phyloP scores from a whole-genome alignment of 192 early-diverging fungal species.

The Kickxella alabastrina region DNA sequence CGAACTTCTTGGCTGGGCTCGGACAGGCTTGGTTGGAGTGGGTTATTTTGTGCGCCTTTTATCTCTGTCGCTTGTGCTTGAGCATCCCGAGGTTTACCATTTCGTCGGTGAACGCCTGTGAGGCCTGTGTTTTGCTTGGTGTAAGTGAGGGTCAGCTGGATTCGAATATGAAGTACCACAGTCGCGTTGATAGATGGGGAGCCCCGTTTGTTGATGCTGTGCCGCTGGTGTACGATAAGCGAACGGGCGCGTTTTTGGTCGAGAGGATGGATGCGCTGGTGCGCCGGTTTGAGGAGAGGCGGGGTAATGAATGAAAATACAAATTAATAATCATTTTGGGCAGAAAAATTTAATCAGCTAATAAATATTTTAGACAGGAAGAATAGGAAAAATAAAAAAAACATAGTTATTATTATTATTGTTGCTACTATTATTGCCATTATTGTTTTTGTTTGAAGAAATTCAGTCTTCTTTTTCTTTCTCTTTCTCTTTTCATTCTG shows the following conservation, averaged over 20 bases:
- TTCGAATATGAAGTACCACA: conserved; percentile 33
- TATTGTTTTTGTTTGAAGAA: conserved; percentile 2
- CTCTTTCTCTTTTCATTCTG: background rate
- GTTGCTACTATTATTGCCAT: background rate
- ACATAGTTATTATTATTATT: background rate
- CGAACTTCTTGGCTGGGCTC: conserved; percentile 27
- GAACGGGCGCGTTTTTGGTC: conserved; percentile 15
- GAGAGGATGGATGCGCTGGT: conserved; percentile 18
- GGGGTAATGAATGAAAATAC: too few species aligned
- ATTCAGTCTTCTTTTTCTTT: background rate
- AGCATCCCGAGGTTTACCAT: conserved; percentile 37
- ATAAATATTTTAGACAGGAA: background rate
- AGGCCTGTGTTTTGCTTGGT: conserved; percentile 11
- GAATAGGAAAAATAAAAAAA: background rate
- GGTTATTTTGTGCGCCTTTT: conserved; percentile 23
- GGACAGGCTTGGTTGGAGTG: conserved; percentile 11
- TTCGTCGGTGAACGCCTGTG: conserved; percentile 13
- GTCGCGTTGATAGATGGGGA: conserved; percentile 18
- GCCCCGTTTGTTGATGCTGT: conserved; percentile 8
- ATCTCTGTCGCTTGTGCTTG: conserved; percentile 15
- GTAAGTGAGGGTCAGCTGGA: conserved; percentile 16
- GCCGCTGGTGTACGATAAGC: conserved; percentile 8
- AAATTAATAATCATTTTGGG: too few species aligned
- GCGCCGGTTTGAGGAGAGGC: background rate
- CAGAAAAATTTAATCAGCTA: too few species aligned